phyloP scores from a whole-genome alignment of 163 green algal genomes.

The Prototheca cutis region DNA sequence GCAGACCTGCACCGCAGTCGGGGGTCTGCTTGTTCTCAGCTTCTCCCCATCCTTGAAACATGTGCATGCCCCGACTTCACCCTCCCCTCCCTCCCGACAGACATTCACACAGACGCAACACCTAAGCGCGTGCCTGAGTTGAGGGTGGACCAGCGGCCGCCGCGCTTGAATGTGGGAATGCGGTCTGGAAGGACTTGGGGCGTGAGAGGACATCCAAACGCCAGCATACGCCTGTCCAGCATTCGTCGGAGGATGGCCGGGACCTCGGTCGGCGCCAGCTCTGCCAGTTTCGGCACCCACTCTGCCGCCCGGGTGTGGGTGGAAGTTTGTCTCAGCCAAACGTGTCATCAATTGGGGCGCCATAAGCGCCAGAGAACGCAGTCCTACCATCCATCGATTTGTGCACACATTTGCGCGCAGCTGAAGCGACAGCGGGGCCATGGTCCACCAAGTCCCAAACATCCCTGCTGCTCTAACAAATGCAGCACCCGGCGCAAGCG shows the following conservation, averaged over 20 bases:
- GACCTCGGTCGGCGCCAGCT: background rate
- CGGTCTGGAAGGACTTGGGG: background rate
- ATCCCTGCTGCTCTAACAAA: background rate
- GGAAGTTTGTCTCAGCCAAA: background rate
- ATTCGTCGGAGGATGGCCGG: background rate
- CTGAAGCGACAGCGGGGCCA: background rate
- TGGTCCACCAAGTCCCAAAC: background rate
- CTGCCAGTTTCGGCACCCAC: background rate
- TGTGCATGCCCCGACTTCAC: background rate
- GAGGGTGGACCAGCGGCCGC: background rate
- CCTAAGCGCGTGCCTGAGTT: background rate
- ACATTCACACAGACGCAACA: background rate
- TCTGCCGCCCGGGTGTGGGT: background rate
- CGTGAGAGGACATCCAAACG: background rate
- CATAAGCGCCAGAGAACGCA: background rate
- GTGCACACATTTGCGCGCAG: background rate
- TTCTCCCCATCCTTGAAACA: background rate
- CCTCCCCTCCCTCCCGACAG: background rate
- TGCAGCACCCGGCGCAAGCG: background rate
- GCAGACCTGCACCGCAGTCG: background rate
- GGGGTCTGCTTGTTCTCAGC: background rate
- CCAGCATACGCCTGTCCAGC: background rate
- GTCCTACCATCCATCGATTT: too few species aligned
- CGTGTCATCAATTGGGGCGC: background rate
- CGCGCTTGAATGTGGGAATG: background rate